phyloP scores from a whole-genome alignment of 129 eudicot genomes.

The Flaveria brownii region DNA sequence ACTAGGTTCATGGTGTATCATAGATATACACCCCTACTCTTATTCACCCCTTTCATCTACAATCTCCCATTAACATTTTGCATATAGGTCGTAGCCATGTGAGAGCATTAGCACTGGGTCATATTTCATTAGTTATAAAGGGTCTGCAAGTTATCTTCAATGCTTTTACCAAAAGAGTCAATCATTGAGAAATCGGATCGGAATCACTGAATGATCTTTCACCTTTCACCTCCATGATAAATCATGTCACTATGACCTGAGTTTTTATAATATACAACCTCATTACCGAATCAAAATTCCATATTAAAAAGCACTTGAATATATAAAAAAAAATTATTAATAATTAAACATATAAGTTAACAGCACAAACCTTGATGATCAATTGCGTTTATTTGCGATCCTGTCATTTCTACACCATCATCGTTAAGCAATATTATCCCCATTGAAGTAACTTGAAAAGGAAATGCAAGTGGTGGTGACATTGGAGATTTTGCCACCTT shows the following conservation, averaged over 20 bases:
- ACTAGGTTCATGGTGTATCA: background rate
- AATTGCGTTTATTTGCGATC: constrained; percentile 66
- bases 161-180: too few relatives aligned
- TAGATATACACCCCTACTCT: background rate
- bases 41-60: background rate
- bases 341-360: constrained; percentile 4
- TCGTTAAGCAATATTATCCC: constrained; percentile 72
- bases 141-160: too few relatives aligned
- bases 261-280: constrained; percentile 5
- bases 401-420: constrained; percentile 65
- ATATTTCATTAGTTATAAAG: too few relatives aligned
- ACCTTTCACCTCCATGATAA: constrained; percentile 26
- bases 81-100: background rate
- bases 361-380: constrained; percentile 60
- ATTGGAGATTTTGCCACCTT: constrained; percentile 89
- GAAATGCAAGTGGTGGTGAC: constrained; percentile 77
- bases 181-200: background rate
- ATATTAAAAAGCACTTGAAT: background rate
- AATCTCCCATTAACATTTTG: background rate
- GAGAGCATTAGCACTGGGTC: too few relatives aligned
- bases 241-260: constrained; percentile 42
- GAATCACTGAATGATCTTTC: constrained; percentile 11
- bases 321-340: background rate
- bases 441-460: constrained; percentile 52
- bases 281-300: background rate